Evolutionary conservation across 208 protist genomes (phyloP).

Genomic region (Acanthamoeba healyi): DNA sequence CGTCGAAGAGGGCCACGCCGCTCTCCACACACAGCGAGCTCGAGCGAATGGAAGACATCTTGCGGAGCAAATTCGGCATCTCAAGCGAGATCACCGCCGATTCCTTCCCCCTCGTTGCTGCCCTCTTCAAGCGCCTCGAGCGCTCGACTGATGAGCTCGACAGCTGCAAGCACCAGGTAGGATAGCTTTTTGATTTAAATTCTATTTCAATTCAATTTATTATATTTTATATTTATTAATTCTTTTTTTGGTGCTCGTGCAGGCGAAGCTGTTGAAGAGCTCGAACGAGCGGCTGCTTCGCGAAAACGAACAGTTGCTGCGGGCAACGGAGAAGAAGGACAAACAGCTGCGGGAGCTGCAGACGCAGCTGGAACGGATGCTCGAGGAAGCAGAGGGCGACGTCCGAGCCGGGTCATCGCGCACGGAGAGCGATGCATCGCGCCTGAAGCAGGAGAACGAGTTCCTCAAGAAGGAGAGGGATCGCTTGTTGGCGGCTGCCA

Average conservation of each 20-base stretch:
- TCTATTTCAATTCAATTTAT: background rate
- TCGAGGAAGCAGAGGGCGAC: background rate
- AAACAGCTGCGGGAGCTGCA: constrained; percentile 37
- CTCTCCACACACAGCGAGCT: background rate
- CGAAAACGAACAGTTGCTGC: constrained; percentile 41
- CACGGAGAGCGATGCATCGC: background rate
- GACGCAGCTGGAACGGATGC: background rate
- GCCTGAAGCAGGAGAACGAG: constrained; percentile 57
- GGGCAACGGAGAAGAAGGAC: constrained; percentile 41
- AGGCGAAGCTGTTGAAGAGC: constrained; percentile 62
- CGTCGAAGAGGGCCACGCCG: background rate
- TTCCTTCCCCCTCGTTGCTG: constrained; percentile 8
- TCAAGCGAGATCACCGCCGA: background rate
- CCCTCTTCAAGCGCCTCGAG: constrained; percentile 27
- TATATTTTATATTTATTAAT: constrained; percentile 2
- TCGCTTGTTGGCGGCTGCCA: constrained; percentile 16
- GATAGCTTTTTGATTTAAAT: background rate
- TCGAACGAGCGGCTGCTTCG: constrained; percentile 44
- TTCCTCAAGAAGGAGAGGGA: constrained; percentile 56
- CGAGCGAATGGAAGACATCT: constrained; percentile 24
- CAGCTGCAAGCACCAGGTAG: constrained; percentile 36
- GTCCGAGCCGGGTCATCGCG: background rate
- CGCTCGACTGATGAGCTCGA: constrained; percentile 7
- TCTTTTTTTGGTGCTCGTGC: background rate
- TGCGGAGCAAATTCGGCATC: constrained; percentile 39